Evolutionary conservation across 441 rosid species (phyloP).

Genomic region (Erodium trifolium): DNA sequence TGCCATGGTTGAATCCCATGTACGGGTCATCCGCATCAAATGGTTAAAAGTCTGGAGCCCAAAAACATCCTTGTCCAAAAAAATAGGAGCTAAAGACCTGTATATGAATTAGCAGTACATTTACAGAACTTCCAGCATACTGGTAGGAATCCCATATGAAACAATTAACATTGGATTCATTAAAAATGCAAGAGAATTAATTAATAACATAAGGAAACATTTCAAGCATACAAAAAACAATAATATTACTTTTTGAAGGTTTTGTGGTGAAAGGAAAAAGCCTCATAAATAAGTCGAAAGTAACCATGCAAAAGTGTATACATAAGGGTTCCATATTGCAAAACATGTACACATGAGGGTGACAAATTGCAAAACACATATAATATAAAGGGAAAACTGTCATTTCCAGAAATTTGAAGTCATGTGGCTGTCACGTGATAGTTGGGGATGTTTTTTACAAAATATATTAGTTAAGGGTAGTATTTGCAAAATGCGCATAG

Average conservation of each 20-base stretch:
- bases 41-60: conserved; percentile 77
- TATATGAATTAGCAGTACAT: conserved; percentile 12
- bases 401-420: too few relatives aligned
- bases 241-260: not conserved
- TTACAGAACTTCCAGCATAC: not conserved
- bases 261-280: not conserved
- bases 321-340: too few relatives aligned
- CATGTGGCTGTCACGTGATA: too few relatives aligned
- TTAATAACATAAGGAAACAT: not conserved
- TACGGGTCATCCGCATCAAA: conserved; percentile 73
- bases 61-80: conserved; percentile 70
- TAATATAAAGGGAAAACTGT: too few relatives aligned
- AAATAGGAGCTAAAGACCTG: conserved; percentile 90
- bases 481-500: too few relatives aligned
- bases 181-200: not conserved
- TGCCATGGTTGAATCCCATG: conserved; percentile 98
- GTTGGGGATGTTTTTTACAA: too few relatives aligned
- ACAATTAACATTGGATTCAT: not conserved
- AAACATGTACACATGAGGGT: too few relatives aligned
- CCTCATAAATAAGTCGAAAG: too few relatives aligned
- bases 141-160: not conserved
- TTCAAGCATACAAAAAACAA: not conserved
- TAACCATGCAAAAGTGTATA: too few relatives aligned
- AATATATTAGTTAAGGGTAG: too few relatives aligned
- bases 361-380: too few relatives aligned